Base-by-base conservation (phyloP, 2,329 filamentous ascomycete genomes). In the Massarina eburnea region DNA sequence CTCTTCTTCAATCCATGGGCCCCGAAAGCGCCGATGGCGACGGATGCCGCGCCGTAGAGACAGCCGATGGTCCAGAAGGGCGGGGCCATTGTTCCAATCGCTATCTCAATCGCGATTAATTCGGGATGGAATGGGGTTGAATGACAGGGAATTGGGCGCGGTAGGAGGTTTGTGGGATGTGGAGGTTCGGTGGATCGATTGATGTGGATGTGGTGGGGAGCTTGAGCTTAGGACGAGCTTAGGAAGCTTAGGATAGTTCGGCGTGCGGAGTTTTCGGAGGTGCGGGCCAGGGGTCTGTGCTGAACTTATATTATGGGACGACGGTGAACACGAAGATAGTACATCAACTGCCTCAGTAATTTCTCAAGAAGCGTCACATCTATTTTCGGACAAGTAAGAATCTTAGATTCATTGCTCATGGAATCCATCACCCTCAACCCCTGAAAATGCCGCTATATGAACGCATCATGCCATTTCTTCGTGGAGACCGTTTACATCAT, bases 21-120 rank as follows among this genome's bases (percentile, higher is more conserved):
- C 27, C 84, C 84, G 66, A 87, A 88, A 0, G 84, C 84, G 24
- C 84, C 84, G 44, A 86, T 65, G 14, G 73, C 74, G 39, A 87
- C 83, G 60, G 79, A 78, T 4, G 78, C 71, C 8, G 82, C 84
- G 66, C 83, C 84, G 61, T 79, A 83, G 41, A 86, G 64, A 59
- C 80, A 83, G 49, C 81, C 83, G 41, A 84, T 68, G 32, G 78
- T 82, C 79, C 80, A 86, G 72, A 82, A 82, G 33, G 70, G 63
- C 5, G 68, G 60, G 20, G 35, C 20, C 67, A 71, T 72, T 30
- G 46, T 55, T 15, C 12, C 17, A n/a, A 5, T 12, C 12, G 5
- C 17, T 6, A 15, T 6, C 14, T 15, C 17, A 15, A 14, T 29
- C 14, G 26, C 26, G 12, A 32, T 12, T 12, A 14, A 12, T 17